Conservation (phyloP, 2,329 filamentous ascomycete species). For the Leptosphaerulina australis region DNA sequence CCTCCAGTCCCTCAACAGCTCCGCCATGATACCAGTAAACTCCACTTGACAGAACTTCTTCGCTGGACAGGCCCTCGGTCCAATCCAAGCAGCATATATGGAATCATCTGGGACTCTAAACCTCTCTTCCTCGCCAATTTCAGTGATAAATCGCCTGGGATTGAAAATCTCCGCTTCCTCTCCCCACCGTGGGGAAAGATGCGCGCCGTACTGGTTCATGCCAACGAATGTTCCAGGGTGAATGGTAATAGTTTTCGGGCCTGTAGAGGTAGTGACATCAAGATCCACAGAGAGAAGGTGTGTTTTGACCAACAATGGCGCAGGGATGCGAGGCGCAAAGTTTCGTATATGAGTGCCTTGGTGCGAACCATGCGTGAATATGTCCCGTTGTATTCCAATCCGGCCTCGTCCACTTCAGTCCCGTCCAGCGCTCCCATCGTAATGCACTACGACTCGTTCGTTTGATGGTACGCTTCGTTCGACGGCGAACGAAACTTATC, state of each 20-base stretch:
- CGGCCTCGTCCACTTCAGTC: conserved; percentile 19
- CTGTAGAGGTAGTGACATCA: conserved; percentile 11
- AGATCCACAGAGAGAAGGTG: conserved; percentile 5
- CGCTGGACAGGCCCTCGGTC: conserved; percentile 28
- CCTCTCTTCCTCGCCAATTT: conserved; percentile 7
- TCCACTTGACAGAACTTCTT: conserved; percentile 36
- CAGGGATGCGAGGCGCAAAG: conserved; percentile 18
- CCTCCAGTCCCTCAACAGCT: conserved; percentile 20
- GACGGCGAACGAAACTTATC: too few relatives aligned
- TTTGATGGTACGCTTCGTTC: too few relatives aligned
- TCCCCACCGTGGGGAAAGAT: conserved; percentile 33
- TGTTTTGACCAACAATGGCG: conserved; percentile 23
- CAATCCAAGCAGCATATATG: conserved; percentile 29
- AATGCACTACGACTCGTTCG: too few relatives aligned
- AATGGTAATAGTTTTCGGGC: conserved; percentile 7
- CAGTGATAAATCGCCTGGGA: conserved; percentile 42
- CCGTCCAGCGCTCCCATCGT: too few relatives aligned
- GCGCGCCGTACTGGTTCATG: conserved; percentile 29
- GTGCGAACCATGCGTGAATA: conserved; percentile 47
- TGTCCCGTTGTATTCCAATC: conserved; percentile 44
- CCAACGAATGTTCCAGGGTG: conserved; percentile 18
- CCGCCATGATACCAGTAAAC: conserved; percentile 24
- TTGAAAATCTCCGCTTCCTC: conserved; percentile 34
- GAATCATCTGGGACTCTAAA: conserved; percentile 18
- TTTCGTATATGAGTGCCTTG: conserved; percentile 50